phyloP scores from a whole-genome alignment of 2,329 filamentous ascomycete species.

The Pochonia chlamydosporia region DNA sequence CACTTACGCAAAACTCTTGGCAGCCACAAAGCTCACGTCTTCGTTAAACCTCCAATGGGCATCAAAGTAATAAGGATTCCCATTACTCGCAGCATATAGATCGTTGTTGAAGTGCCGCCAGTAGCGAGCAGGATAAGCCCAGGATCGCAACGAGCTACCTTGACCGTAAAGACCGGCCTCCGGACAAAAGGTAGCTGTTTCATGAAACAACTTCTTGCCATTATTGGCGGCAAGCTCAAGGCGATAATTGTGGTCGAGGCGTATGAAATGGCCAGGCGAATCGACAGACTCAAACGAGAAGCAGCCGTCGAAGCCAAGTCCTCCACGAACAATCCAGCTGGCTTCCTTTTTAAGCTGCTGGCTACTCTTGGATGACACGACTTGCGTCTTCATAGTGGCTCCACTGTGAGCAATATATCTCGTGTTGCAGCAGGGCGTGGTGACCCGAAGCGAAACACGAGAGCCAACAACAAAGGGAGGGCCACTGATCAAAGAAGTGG shows the following conservation, averaged over 20 bases:
- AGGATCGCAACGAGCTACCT: conserved; percentile 48
- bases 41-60: background rate
- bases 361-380: conserved; percentile 45
- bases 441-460: conserved; percentile 48
- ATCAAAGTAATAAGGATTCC: background rate
- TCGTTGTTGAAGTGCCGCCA: conserved; percentile 43
- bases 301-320: conserved; percentile 51
- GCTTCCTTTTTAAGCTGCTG: conserved; percentile 44
- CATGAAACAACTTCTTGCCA: conserved; percentile 47
- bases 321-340: conserved; percentile 48
- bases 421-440: conserved; percentile 46
- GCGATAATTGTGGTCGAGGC: conserved; percentile 48
- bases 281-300: conserved; percentile 57
- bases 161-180: conserved; percentile 43
- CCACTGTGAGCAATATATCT: conserved; percentile 50
- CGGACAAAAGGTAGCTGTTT: conserved; percentile 60
- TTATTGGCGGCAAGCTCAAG: conserved; percentile 46
- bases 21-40: background rate
- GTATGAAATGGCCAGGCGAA: conserved; percentile 51
- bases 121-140: conserved; percentile 55
- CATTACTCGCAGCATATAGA: background rate
- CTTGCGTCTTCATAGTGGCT: conserved; percentile 46
- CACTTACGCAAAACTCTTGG: background rate
- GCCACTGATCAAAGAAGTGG: conserved; percentile 40
- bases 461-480: conserved; percentile 39